A percentile compares a stretch with the other conserved stretches of the same genome.
Conservation (phyloP, 371 early-diverging fungal genomes). For the Blakeslea trispora region DNA sequence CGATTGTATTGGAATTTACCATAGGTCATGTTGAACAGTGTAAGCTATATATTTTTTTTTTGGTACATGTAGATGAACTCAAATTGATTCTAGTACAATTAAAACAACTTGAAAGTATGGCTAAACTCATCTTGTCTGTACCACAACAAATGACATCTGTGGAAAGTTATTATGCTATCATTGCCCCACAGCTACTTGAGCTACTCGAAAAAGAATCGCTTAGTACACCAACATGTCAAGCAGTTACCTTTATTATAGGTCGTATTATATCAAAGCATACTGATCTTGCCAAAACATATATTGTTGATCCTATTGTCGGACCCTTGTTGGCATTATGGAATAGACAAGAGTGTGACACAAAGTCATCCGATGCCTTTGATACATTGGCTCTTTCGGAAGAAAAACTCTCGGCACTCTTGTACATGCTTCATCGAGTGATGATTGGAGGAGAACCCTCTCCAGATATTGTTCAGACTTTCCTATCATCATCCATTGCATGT, state of each 20-base stretch:
- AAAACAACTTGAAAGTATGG: conserved; percentile 62
- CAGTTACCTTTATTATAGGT: conserved; percentile 59
- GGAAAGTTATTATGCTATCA: conserved; percentile 60
- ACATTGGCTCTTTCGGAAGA: conserved; percentile 44
- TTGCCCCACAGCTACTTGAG: conserved; percentile 56
- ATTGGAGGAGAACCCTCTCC: conserved; percentile 70
- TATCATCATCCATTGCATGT: conserved; percentile 50
- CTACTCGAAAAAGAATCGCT: conserved; percentile 31
- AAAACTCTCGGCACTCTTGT: conserved; percentile 39
- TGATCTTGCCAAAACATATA: conserved; percentile 46
- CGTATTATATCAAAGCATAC: conserved; percentile 56
- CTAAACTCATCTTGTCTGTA: conserved; percentile 66
- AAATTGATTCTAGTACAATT: conserved; percentile 54
- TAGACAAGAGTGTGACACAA: conserved; percentile 17
- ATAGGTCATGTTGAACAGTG: conserved; percentile 54
- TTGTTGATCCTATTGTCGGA: conserved; percentile 53
- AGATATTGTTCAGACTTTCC: conserved; percentile 55
- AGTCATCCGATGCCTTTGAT: conserved; percentile 22
- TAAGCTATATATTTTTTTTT: conserved; percentile 9
- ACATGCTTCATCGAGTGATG: conserved; percentile 55
- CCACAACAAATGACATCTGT: conserved; percentile 63
- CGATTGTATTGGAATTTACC: conserved; percentile 65
- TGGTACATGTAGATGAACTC: no score
- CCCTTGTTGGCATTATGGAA: conserved; percentile 43
- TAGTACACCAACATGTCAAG: conserved; percentile 35